phyloP scores from a whole-genome alignment of 2,329 filamentous ascomycete genomes.

The Botrytis deweyae region DNA sequence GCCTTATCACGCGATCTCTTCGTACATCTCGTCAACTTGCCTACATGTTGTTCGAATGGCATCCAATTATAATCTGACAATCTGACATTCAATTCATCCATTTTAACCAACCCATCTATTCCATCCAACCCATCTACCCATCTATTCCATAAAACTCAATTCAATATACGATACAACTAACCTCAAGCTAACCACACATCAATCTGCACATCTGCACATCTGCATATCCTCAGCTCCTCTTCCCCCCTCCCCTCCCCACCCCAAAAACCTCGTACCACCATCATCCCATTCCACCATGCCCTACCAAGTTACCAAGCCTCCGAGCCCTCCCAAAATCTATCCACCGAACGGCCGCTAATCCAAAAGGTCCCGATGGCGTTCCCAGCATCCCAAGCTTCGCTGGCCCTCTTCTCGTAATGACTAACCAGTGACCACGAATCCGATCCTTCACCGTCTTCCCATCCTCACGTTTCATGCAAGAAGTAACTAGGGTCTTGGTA shows the following conservation, averaged over 20 bases:
- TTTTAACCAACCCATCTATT: not conserved
- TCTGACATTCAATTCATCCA: not conserved
- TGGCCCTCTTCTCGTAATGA: not conserved
- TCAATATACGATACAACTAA: not conserved
- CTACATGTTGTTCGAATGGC: not conserved
- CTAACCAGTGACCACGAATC: not conserved
- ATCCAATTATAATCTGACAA: not conserved
- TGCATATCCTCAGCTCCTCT: not conserved
- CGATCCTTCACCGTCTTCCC: conserved; percentile 9
- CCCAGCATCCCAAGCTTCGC: not conserved
- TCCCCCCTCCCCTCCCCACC: not conserved
- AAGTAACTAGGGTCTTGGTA: conserved; percentile 1
- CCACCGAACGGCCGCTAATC: not conserved
- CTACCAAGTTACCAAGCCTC: not conserved
- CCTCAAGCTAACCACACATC: not conserved
- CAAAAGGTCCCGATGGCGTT: not conserved
- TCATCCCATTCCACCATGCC: not conserved
- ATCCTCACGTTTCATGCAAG: conserved; percentile 8
- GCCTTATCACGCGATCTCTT: not conserved
- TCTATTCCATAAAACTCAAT: not conserved
- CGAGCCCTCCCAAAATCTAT: not conserved
- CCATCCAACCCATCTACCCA: not conserved
- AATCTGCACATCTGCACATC: not conserved
- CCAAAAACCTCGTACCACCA: not conserved
- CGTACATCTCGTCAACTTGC: not conserved